phyloP scores from a whole-genome alignment of 306 rosid species.

The Cicer arietinum region DNA sequence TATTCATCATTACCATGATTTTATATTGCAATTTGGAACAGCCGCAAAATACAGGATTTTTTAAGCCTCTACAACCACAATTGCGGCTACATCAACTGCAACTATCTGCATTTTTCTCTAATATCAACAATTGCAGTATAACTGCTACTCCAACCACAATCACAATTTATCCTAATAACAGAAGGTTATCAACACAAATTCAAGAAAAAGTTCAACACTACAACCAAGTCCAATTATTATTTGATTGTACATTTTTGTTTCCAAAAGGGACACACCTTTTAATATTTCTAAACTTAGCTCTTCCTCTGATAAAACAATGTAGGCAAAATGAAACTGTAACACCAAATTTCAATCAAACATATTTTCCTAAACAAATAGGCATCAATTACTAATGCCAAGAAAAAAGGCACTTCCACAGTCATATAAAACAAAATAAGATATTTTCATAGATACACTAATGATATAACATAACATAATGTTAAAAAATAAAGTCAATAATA shows the following conservation, averaged over 20 bases:
- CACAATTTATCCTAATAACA: slow-evolving; percentile 6
- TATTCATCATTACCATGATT: neutral
- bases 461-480: slow-evolving; percentile 13
- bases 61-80: neutral
- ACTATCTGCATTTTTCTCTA: neutral
- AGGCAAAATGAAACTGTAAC: slow-evolving; percentile 1
- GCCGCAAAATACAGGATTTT: neutral
- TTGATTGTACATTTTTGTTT: neutral
- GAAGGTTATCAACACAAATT: slow-evolving; percentile 6
- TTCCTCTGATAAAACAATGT: slow-evolving; percentile 6
- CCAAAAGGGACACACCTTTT: slow-evolving; percentile 4
- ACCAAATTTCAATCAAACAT: neutral
- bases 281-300: slow-evolving; percentile 30
- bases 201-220: slow-evolving; percentile 32
- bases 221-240: slow-evolving; percentile 12
- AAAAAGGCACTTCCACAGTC: slow-evolving; percentile 17
- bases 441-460: slow-evolving; percentile 37
- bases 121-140: neutral
- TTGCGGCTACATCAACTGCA: neutral
- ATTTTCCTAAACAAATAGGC: neutral
- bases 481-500: slow-evolving; percentile 17
- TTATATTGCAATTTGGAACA: neutral
- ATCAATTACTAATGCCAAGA: slow-evolving; percentile 14
- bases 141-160: neutral
- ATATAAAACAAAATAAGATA: slow-evolving; percentile 32